These are phyloP conservation scores for Mortierella sp. DNA, from an alignment of 371 early-diverging fungal species.

Conservation along the genomic window DNA sequence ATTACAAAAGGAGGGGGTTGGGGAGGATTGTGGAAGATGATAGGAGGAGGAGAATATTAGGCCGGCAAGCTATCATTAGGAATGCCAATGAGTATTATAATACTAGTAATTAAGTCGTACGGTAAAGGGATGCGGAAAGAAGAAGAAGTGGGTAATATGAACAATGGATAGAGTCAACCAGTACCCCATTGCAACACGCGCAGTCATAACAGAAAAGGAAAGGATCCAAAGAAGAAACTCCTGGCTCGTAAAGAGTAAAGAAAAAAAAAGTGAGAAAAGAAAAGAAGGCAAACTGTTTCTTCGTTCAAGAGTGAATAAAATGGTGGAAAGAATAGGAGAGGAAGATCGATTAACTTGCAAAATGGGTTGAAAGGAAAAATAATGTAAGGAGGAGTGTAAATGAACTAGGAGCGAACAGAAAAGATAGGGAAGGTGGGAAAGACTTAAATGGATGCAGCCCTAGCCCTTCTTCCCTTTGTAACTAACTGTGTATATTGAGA, in stretches of 20 bases:
- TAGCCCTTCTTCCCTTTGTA: background rate
- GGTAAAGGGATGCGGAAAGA: background rate
- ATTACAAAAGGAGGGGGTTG: background rate
- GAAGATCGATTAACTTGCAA: background rate
- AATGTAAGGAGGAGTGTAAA: background rate
- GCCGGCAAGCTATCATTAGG: background rate
- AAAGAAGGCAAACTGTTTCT: background rate
- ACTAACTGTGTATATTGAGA: background rate
- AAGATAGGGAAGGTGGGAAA: background rate
- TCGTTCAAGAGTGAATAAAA: background rate
- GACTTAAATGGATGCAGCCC: background rate
- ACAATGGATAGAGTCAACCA: background rate
- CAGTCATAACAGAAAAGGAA: background rate
- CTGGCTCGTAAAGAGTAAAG: background rate
- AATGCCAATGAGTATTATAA: background rate
- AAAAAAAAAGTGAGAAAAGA: background rate
- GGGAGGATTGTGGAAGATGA: background rate
- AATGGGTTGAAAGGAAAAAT: too few relatives aligned
- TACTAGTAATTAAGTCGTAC: conserved; percentile 3
- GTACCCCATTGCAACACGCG: background rate
- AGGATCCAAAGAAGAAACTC: background rate
- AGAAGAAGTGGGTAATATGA: background rate
- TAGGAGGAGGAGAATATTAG: background rate
- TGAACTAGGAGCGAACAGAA: background rate
- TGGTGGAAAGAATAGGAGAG: background rate